These are phyloP conservation scores for Colletotrichum sp. DNA, from an alignment of 2,329 filamentous ascomycete species.

Conservation along the genomic window DNA sequence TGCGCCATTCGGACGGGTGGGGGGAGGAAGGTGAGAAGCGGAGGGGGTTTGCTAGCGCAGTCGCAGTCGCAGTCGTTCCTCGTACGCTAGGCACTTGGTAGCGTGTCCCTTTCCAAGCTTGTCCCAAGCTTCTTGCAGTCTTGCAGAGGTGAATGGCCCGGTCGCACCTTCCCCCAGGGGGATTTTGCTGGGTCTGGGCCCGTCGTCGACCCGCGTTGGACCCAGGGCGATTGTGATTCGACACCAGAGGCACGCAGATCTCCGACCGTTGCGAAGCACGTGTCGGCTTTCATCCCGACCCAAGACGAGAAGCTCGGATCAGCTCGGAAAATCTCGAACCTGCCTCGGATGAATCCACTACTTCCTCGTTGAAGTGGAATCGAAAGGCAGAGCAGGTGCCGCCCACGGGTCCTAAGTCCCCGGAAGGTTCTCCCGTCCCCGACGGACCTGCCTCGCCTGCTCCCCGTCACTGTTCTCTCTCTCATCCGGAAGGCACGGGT, in stretches of 20 bases:
- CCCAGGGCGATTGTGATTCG: slow-evolving; percentile 3
- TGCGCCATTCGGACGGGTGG: not conserved
- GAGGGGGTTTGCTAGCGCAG: not conserved
- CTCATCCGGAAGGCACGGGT: not conserved
- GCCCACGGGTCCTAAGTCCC: not conserved
- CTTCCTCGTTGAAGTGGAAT: too few relatives aligned
- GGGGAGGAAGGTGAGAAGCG: not conserved
- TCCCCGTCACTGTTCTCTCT: not conserved
- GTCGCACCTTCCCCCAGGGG: not conserved
- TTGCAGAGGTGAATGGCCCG: not conserved
- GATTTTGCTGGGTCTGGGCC: not conserved
- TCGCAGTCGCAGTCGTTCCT: not conserved
- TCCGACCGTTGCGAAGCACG: not conserved
- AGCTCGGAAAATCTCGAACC: not conserved
- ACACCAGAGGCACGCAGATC: not conserved
- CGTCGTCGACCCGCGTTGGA: not conserved
- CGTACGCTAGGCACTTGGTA: not conserved
- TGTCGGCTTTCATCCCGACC: not conserved
- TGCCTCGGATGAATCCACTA: not conserved
- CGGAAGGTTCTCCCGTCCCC: not conserved
- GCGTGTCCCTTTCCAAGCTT: not conserved
- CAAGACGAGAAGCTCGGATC: not conserved
- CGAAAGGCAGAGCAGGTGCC: too few relatives aligned
- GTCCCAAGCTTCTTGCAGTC: not conserved
- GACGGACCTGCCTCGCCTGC: not conserved